Evolutionary conservation across 2,329 filamentous ascomycete species (phyloP).

Genomic region (Nakataea oryzae): DNA sequence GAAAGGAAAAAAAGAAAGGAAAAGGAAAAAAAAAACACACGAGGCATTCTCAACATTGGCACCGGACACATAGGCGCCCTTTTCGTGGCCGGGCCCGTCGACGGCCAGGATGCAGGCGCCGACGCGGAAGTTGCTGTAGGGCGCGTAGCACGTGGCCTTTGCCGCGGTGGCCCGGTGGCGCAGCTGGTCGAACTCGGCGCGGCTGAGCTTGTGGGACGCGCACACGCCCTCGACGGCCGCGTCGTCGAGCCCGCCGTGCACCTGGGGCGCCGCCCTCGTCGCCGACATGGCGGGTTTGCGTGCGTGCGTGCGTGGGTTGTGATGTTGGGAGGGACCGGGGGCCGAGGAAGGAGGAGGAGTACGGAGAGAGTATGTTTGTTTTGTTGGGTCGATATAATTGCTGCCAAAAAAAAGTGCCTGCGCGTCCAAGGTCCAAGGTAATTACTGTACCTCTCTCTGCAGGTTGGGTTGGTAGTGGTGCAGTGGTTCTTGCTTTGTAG

Average conservation of each 20-base stretch:
- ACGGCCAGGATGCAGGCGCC: constrained; percentile 54
- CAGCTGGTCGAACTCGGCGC: constrained; percentile 54
- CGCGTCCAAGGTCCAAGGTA: too few relatives aligned
- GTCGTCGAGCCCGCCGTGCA: constrained; percentile 9
- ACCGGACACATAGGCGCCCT: constrained; percentile 46
- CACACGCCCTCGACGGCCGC: constrained; percentile 19
- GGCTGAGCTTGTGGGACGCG: constrained; percentile 38
- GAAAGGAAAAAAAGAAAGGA: too few relatives aligned
- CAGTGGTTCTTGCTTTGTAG: too few relatives aligned
- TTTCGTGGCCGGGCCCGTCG: constrained; percentile 9
- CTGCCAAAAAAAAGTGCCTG: too few relatives aligned
- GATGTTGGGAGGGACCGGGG: too few relatives aligned
- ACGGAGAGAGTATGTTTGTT: too few relatives aligned
- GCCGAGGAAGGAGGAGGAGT: too few relatives aligned
- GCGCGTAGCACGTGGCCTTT: constrained; percentile 77
- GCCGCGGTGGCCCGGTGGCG: constrained; percentile 54
- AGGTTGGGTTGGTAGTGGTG: too few relatives aligned
- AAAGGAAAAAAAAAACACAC: not conserved
- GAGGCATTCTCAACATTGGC: constrained; percentile 90
- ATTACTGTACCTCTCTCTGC: too few relatives aligned
- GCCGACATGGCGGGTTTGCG: too few relatives aligned
- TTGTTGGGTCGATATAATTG: too few relatives aligned
- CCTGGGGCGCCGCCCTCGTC: not conserved
- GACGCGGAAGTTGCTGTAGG: constrained; percentile 86
- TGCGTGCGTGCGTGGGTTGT: too few relatives aligned